phyloP scores from a whole-genome alignment of 2,329 filamentous ascomycete species.

The Fusarium keratoplasticum region DNA sequence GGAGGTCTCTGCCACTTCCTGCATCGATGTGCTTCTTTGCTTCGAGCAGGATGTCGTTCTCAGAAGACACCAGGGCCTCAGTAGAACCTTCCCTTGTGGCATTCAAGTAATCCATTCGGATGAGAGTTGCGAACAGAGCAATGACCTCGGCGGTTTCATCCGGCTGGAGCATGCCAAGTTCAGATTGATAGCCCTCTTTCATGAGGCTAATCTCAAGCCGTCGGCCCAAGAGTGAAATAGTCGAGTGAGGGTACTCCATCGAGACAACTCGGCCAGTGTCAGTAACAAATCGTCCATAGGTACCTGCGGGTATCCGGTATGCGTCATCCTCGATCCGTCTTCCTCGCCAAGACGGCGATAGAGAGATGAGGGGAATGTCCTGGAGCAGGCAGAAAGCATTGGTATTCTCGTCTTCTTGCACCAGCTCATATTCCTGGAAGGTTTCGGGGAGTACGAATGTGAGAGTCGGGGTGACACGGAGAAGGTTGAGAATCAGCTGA shows the following conservation, averaged over 20 bases:
- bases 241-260: conserved; percentile 83
- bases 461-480: conserved; percentile 78
- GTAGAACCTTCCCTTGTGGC: conserved; percentile 36
- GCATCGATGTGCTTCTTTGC: conserved; percentile 61
- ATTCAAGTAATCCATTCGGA: conserved; percentile 64
- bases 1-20: conserved; percentile 76
- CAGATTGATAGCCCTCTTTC: conserved; percentile 65
- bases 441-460: conserved; percentile 80
- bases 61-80: conserved; percentile 49
- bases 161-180: conserved; percentile 64
- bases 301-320: conserved; percentile 75
- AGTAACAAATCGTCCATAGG: conserved; percentile 78
- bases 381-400: conserved; percentile 79
- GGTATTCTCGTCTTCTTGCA: conserved; percentile 86
- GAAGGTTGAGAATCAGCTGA: conserved; percentile 70
- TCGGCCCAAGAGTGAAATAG: conserved; percentile 81
- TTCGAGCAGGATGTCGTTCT: conserved; percentile 65
- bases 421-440: conserved; percentile 81
- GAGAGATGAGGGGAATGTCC: conserved; percentile 72
- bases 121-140: conserved; percentile 76
- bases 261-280: conserved; percentile 82
- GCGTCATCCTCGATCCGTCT: conserved; percentile 58
- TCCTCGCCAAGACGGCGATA: conserved; percentile 58
- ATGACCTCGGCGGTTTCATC: conserved; percentile 80
- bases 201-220: conserved; percentile 75